These are phyloP conservation scores for Setomelanomma holmii DNA, from an alignment of 2,329 filamentous ascomycete species.

Conservation along the genomic window DNA sequence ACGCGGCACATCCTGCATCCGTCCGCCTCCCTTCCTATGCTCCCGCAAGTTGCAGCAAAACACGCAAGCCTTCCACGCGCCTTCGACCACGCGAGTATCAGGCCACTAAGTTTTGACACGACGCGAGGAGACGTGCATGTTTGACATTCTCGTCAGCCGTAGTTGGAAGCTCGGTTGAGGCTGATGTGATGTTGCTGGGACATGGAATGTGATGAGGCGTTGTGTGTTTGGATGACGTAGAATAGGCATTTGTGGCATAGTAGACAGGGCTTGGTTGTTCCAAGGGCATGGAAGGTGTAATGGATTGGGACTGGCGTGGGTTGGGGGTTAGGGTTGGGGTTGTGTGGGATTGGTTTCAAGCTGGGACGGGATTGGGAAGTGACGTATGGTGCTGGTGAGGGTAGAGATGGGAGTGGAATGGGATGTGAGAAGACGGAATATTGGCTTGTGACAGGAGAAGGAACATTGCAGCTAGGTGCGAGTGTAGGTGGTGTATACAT, in stretches of 20 bases:
- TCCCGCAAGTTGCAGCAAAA: too few relatives aligned
- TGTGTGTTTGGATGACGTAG: not conserved
- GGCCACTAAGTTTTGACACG: conserved; percentile 25
- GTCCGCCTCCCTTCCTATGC: not conserved
- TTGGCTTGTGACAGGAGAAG: not conserved
- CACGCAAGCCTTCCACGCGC: not conserved
- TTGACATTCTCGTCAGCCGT: not conserved
- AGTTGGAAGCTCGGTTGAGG: not conserved
- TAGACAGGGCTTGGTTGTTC: conserved; percentile 2
- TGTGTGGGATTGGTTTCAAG: conserved; percentile 11
- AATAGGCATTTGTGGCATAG: conserved; percentile 15
- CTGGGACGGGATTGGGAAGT: not conserved
- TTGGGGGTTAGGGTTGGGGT: not conserved
- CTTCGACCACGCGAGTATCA: conserved; percentile 26
- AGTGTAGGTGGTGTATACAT: conserved; percentile 12
- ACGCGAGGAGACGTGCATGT: not conserved
- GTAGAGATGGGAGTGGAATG: not conserved
- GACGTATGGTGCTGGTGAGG: not conserved
- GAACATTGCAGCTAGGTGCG: conserved; percentile 6
- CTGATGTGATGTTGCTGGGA: not conserved
- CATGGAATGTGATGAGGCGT: not conserved
- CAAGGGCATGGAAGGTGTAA: not conserved
- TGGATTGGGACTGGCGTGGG: not conserved
- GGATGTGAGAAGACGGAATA: not conserved
- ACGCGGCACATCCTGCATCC: not conserved